Conservation (phyloP, 78 protist genomes). For the Protostelium mycophagum region DNA sequence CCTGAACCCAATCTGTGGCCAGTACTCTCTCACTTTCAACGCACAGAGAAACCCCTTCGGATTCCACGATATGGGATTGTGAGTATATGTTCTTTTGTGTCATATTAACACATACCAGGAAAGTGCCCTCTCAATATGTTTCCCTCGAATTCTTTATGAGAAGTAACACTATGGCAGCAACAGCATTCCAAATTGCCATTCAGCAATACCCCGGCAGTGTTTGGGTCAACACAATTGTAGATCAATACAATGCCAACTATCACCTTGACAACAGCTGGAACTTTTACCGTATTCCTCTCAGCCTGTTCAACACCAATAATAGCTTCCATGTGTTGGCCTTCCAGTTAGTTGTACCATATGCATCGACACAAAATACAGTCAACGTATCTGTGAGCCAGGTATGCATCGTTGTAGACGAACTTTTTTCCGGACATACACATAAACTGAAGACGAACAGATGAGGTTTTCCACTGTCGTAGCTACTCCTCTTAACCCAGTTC, state of each 20-base stretch:
- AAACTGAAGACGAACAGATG: too few species aligned
- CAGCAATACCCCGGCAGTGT: background rate
- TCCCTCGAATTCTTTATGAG: background rate
- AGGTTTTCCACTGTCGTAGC: background rate
- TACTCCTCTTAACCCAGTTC: background rate
- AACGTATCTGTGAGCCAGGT: background rate
- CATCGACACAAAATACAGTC: too few species aligned
- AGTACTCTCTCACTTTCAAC: background rate
- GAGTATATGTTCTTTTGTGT: background rate
- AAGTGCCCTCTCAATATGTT: background rate
- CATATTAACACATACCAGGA: background rate
- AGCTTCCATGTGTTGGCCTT: background rate
- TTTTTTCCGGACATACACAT: too few species aligned
- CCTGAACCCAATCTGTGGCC: background rate
- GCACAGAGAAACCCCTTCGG: background rate
- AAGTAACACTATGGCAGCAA: background rate
- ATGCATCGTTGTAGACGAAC: background rate
- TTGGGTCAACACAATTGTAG: background rate
- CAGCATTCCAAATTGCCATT: background rate
- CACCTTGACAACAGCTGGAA: background rate
- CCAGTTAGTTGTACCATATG: too few species aligned
- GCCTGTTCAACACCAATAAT: background rate
- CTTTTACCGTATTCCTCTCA: background rate
- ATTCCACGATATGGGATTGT: background rate
- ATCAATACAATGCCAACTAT: background rate